A percentile compares a stretch with the other conserved stretches of the same genome.
Evolutionary conservation across 768 basidiomycete species (phyloP).

Genomic region (Pholiota conissans): DNA sequence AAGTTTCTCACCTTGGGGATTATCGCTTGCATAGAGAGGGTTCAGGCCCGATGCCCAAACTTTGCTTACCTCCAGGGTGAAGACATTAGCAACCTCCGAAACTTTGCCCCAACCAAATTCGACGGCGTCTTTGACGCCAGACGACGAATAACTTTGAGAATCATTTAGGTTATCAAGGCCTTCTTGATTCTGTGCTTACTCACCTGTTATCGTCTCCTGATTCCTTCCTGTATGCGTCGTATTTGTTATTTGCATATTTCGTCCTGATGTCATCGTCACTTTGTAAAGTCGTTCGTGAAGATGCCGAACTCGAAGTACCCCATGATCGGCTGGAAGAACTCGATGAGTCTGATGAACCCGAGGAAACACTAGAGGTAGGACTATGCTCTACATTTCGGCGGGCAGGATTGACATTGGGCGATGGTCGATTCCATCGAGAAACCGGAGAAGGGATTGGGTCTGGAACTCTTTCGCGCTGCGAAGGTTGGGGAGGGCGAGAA

Average conservation of each 20-base stretch:
- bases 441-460: background rate
- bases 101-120: conserved; percentile 51
- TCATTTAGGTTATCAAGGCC: no score
- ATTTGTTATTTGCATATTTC: background rate
- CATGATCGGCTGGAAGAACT: conserved; percentile 37
- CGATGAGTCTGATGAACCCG: conserved; percentile 28
- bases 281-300: conserved; percentile 46
- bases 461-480: conserved; percentile 6
- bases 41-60: conserved; percentile 51
- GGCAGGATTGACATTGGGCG: background rate
- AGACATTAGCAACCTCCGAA: conserved; percentile 47
- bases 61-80: conserved; percentile 59
- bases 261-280: conserved; percentile 27
- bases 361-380: conserved; percentile 26
- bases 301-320: conserved; percentile 33
- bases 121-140: conserved; percentile 4
- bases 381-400: conserved; percentile 21
- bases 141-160: background rate
- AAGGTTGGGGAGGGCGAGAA: conserved; percentile 1
- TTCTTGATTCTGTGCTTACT: no score
- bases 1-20: background rate
- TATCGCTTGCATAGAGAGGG: conserved; percentile 14
- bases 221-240: background rate
- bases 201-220: background rate
- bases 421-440: background rate